phyloP scores from a whole-genome alignment of 805 yeast species.

The Candida boleticola region DNA sequence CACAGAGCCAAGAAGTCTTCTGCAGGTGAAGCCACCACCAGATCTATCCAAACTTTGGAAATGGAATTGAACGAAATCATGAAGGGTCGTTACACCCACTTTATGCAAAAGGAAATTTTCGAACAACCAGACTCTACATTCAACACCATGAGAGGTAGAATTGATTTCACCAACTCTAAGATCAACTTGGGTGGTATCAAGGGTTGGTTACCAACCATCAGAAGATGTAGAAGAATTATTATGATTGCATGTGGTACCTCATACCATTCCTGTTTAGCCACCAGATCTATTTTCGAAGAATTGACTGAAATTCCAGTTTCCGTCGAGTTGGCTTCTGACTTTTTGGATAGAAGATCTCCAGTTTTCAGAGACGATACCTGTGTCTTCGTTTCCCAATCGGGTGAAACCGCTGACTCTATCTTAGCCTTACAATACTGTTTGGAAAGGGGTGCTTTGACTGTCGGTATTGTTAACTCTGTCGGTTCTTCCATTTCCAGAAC shows the following conservation, averaged over 20 bases:
- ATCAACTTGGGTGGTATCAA: constrained; percentile 90
- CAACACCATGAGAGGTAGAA: constrained; percentile 99
- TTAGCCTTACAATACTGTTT: constrained; percentile 91
- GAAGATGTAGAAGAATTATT: constrained; percentile 91
- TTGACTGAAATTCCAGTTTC: constrained; percentile 91
- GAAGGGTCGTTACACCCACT: constrained; percentile 95
- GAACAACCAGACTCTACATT: constrained; percentile 98
- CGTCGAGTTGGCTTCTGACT: constrained; percentile 92
- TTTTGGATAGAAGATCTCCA: constrained; percentile 92
- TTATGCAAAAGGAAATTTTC: constrained; percentile 97
- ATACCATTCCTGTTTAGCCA: constrained; percentile 96
- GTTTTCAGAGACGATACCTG: constrained; percentile 98
- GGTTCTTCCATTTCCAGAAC: constrained; percentile 96
- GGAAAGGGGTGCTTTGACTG: constrained; percentile 95
- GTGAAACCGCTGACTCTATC: constrained; percentile 98
- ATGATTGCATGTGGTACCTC: constrained; percentile 99
- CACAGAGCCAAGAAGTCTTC: constrained; percentile 81
- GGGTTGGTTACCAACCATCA: constrained; percentile 77
- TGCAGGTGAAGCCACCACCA: constrained; percentile 85
- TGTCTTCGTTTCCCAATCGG: constrained; percentile 96
- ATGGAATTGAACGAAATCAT: constrained; percentile 96
- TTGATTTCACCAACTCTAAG: constrained; percentile 77
- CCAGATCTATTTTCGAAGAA: constrained; percentile 94
- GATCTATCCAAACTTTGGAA: constrained; percentile 95
- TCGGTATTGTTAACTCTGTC: constrained; percentile 96